phyloP scores from a whole-genome alignment of 2,329 filamentous ascomycete species.

The Arachnopeziza araneosa region DNA sequence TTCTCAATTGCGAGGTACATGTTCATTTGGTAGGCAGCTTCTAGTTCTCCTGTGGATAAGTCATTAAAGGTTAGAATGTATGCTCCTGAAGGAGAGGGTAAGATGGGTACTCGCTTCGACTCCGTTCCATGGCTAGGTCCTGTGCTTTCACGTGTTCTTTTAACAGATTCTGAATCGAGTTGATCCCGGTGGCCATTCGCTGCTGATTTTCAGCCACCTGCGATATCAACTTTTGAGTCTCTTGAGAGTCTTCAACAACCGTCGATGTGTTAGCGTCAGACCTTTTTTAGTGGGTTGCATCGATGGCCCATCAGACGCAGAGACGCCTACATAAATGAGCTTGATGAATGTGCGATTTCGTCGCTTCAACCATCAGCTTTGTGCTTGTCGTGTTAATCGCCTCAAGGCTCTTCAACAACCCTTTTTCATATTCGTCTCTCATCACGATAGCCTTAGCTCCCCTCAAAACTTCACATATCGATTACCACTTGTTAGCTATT shows the following conservation, averaged over 20 bases:
- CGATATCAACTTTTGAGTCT: neutral
- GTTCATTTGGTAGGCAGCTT: neutral
- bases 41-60: neutral
- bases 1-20: constrained; percentile 2
- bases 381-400: neutral
- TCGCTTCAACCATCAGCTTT: constrained; percentile 1
- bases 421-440: neutral
- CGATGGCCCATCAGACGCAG: neutral
- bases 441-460: neutral
- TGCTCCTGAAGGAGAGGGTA: neutral
- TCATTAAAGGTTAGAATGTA: neutral
- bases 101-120: neutral
- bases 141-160: too few species aligned
- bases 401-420: neutral
- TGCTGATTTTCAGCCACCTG: too few species aligned
- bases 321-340: neutral
- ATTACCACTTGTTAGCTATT: neutral
- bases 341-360: neutral
- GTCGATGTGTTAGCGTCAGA: neutral
- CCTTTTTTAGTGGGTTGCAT: neutral
- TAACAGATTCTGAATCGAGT: too few species aligned
- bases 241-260: neutral
- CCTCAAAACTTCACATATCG: neutral
- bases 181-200: too few species aligned
- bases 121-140: neutral